These are phyloP conservation scores for Trypanosoma conorhini DNA, from an alignment of 208 protist species.

Conservation along the genomic window DNA sequence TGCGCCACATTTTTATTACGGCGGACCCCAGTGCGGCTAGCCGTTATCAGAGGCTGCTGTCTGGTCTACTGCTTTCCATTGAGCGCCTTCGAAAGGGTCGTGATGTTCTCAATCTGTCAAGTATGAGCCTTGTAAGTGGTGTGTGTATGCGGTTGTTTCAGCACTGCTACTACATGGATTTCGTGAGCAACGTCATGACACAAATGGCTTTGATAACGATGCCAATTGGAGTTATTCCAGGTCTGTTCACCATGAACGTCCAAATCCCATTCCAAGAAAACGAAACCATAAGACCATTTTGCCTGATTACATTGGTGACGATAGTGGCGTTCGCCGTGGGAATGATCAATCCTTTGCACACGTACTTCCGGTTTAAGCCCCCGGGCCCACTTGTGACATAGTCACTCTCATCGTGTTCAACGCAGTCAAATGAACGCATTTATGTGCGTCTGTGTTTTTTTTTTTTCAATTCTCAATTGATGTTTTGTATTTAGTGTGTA, in stretches of 20 bases:
- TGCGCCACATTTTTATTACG: constrained; percentile 40
- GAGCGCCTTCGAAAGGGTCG: constrained; percentile 57
- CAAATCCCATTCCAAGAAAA: constrained; percentile 53
- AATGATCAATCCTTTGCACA: constrained; percentile 38
- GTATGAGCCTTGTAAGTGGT: constrained; percentile 81
- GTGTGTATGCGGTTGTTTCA: constrained; percentile 72
- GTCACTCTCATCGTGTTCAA: constrained; percentile 8
- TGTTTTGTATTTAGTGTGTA: not conserved
- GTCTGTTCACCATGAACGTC: constrained; percentile 76
- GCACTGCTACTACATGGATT: constrained; percentile 88
- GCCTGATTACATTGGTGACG: constrained; percentile 48
- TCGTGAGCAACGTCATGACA: constrained; percentile 75
- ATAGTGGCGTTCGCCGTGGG: constrained; percentile 42
- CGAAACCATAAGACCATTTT: constrained; percentile 46
- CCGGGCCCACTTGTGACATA: constrained; percentile 62
- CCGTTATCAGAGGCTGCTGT: constrained; percentile 57
- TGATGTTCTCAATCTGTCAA: constrained; percentile 74
- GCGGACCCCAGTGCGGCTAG: constrained; percentile 32
- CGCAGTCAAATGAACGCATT: not conserved
- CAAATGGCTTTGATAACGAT: constrained; percentile 78
- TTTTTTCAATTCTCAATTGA: constrained; percentile 6
- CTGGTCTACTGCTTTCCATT: constrained; percentile 48
- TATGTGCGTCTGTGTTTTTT: not conserved
- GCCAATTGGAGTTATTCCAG: constrained; percentile 72
- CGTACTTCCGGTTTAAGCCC: constrained; percentile 53